Evolutionary conservation across 148 eudicot genomes (phyloP).

Genomic region (Amaranthus palmeri): DNA sequence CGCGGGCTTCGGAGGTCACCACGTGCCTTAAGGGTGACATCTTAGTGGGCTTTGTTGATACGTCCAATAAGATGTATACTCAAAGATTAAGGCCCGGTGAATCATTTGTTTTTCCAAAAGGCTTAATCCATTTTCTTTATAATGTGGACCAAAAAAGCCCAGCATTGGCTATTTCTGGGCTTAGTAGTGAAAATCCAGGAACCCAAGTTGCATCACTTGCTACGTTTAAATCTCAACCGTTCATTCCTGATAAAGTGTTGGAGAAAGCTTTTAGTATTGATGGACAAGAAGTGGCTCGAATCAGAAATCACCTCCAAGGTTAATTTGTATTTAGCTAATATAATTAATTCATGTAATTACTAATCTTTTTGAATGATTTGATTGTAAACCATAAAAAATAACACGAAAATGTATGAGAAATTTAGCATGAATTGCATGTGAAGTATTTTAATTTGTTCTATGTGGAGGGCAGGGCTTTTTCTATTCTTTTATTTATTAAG

Average conservation of each 20-base stretch:
- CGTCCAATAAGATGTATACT: constrained; percentile 44
- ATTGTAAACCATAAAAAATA: neutral
- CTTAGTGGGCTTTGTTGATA: constrained; percentile 71
- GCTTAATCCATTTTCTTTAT: constrained; percentile 61
- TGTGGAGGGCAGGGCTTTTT: too few relatives aligned
- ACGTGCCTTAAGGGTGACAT: constrained; percentile 59
- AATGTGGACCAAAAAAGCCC: constrained; percentile 36
- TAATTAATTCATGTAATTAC: neutral
- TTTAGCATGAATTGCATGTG: too few relatives aligned
- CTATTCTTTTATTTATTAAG: too few relatives aligned
- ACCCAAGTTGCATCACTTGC: constrained; percentile 50
- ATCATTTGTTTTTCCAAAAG: constrained; percentile 75
- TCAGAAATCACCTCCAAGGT: constrained; percentile 57
- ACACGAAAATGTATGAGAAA: too few relatives aligned
- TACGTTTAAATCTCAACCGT: constrained; percentile 43
- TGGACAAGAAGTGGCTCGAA: constrained; percentile 52
- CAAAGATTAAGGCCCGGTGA: constrained; percentile 62
- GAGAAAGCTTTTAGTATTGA: constrained; percentile 52
- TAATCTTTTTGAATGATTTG: neutral
- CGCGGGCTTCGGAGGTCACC: constrained; percentile 82
- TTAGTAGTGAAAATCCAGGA: constrained; percentile 70
- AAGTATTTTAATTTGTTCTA: too few relatives aligned
- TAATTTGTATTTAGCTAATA: constrained; percentile 9
- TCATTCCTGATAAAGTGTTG: constrained; percentile 52
- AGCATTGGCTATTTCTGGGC: constrained; percentile 56